Evolutionary conservation across 495 filamentous ascomycete genomes (phyloP).

Genomic region (Hyaloscypha variabilis): DNA sequence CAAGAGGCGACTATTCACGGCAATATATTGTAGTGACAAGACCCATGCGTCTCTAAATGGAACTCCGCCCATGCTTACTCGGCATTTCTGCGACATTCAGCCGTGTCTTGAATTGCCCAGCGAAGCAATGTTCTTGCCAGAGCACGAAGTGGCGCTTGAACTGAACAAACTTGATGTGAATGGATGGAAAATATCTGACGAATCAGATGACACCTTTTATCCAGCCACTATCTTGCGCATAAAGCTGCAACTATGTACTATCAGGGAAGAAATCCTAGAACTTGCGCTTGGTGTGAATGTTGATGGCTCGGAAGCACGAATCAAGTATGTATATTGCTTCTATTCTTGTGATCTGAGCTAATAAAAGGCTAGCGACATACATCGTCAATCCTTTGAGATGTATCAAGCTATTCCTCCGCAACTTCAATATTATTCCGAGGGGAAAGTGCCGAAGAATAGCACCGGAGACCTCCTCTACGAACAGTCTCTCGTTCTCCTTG

Average conservation of each 20-base stretch:
- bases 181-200: slow-evolving; percentile 22
- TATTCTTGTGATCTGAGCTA: neutral
- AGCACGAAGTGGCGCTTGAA: slow-evolving; percentile 11
- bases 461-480: slow-evolving; percentile 14
- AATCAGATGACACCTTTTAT: slow-evolving; percentile 3
- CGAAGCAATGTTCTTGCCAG: slow-evolving; percentile 15
- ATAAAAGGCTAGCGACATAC: slow-evolving; percentile 21
- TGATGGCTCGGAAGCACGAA: slow-evolving; percentile 14
- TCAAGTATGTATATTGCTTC: slow-evolving; percentile 14
- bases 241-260: slow-evolving; percentile 10
- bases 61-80: slow-evolving; percentile 25
- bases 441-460: slow-evolving; percentile 15
- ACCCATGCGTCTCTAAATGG: slow-evolving; percentile 24
- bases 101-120: slow-evolving; percentile 26
- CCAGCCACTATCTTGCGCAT: slow-evolving; percentile 14
- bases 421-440: slow-evolving; percentile 24
- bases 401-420: slow-evolving; percentile 19
- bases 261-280: slow-evolving; percentile 32
- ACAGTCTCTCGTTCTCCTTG: slow-evolving; percentile 23
- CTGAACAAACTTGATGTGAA: slow-evolving; percentile 21
- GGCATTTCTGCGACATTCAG: slow-evolving; percentile 23
- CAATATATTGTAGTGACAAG: slow-evolving; percentile 29
- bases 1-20: slow-evolving; percentile 20
- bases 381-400: slow-evolving; percentile 11
- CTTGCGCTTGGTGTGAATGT: slow-evolving; percentile 27